Conservation (phyloP, 305 asterid species). For the Fraxinus platypoda region DNA sequence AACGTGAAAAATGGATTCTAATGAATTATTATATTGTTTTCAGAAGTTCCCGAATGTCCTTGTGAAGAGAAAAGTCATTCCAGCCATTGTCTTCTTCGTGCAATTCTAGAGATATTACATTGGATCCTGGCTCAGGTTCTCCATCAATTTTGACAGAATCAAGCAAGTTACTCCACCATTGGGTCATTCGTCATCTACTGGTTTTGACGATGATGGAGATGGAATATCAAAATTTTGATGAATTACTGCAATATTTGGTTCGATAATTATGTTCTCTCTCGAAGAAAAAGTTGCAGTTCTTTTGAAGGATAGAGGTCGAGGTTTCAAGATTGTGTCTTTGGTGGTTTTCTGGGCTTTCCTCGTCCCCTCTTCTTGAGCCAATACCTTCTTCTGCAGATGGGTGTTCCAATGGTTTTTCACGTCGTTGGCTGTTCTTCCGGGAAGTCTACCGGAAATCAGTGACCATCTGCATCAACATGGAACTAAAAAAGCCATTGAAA, state of each 20-base stretch:
- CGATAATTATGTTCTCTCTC: not conserved
- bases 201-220: not conserved
- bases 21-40: not conserved
- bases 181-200: not conserved
- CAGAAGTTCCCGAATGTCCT: not conserved
- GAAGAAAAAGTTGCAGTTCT: not conserved
- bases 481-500: not conserved
- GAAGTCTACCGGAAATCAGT: constrained; percentile 41
- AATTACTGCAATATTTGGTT: not conserved
- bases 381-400: constrained; percentile 24
- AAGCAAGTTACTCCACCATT: constrained; percentile 25
- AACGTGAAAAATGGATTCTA: not conserved
- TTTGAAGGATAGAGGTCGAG: constrained; percentile 23
- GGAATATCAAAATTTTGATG: not conserved
- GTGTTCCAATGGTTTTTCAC: constrained; percentile 50
- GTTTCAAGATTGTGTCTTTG: constrained; percentile 3
- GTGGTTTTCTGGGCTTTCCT: not conserved
- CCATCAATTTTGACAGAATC: not conserved
- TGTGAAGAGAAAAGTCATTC: not conserved
- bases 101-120: not conserved
- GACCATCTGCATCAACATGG: constrained; percentile 33
- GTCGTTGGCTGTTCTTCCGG: constrained; percentile 37
- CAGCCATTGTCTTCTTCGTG: not conserved
- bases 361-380: not conserved
- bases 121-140: not conserved